A percentile compares a stretch with the other conserved stretches of the same genome.
Conservation (phyloP, 116 monocot species). For the Dioscorea cayenensis region DNA sequence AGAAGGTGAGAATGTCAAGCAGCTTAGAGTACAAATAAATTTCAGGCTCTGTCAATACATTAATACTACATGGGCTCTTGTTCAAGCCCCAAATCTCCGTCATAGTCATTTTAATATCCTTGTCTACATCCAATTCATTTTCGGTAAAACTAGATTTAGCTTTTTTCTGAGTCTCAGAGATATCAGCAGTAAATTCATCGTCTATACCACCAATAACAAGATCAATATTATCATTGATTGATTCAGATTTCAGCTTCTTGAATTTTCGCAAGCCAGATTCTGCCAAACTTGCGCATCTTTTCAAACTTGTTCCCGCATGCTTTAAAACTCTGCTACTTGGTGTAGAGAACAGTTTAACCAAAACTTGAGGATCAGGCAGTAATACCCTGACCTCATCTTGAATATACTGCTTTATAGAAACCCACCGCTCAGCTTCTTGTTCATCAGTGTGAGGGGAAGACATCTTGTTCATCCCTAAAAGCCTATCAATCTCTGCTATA, state of each 20-base stretch:
- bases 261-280: conserved; percentile 29
- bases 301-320: conserved; percentile 17
- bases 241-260: conserved; percentile 44
- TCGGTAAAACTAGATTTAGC: not conserved
- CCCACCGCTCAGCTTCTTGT: conserved; percentile 28
- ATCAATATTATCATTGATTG: conserved; percentile 34
- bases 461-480: conserved; percentile 1
- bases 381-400: conserved; percentile 58
- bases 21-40: conserved; percentile 65
- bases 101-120: conserved; percentile 11
- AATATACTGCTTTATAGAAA: conserved; percentile 50
- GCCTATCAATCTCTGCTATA: conserved; percentile 11
- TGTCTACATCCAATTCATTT: conserved; percentile 24
- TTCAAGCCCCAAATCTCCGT: conserved; percentile 59
- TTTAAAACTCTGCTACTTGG: conserved; percentile 15
- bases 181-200: conserved; percentile 15
- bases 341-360: conserved; percentile 61
- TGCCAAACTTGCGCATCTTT: conserved; percentile 31
- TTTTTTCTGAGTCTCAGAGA: conserved; percentile 8
- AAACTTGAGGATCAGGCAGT: conserved; percentile 83
- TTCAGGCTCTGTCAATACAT: conserved; percentile 22
- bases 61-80: conserved; percentile 6
- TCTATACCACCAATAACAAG: conserved; percentile 61
- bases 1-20: conserved; percentile 61
- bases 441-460: conserved; percentile 5